These are phyloP conservation scores for Herpetospermum pedunculosum DNA, from an alignment of 306 rosid species.

Conservation along the genomic window DNA sequence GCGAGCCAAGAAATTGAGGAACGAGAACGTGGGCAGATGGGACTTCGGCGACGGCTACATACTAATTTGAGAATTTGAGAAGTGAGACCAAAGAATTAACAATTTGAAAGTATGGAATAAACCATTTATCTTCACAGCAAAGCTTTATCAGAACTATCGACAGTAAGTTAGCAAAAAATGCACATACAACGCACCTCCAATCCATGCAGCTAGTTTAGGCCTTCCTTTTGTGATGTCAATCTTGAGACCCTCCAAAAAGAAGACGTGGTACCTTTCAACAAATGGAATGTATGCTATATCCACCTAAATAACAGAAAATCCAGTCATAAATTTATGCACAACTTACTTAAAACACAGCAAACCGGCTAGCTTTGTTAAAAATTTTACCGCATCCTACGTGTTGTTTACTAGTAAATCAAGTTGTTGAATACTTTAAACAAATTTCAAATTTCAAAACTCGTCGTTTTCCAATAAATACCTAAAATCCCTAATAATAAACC, in stretches of 20 bases:
- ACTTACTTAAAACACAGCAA: background rate
- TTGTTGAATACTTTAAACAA: no score
- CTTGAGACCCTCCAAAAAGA: conserved; percentile 28
- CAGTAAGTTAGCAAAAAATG: background rate
- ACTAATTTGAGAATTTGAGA: background rate
- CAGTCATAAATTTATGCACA: background rate
- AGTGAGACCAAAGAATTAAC: background rate
- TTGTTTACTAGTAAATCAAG: no score
- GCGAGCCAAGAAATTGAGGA: background rate
- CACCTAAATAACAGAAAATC: conserved; percentile 25
- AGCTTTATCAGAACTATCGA: background rate
- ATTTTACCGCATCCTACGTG: no score
- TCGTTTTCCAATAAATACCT: no score
- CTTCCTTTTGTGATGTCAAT: conserved; percentile 14
- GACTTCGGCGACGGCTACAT: background rate
- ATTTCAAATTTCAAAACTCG: no score
- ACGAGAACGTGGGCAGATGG: background rate
- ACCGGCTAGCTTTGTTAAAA: background rate
- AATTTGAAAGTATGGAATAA: background rate
- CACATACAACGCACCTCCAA: background rate
- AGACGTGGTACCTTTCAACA: conserved; percentile 45
- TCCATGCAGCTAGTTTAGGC: background rate
- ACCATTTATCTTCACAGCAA: background rate
- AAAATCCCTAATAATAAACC: no score
- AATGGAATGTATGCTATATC: conserved; percentile 56